Conservation (phyloP, 169 alveolate species). For the Cryptosporidium xiaoi region DNA sequence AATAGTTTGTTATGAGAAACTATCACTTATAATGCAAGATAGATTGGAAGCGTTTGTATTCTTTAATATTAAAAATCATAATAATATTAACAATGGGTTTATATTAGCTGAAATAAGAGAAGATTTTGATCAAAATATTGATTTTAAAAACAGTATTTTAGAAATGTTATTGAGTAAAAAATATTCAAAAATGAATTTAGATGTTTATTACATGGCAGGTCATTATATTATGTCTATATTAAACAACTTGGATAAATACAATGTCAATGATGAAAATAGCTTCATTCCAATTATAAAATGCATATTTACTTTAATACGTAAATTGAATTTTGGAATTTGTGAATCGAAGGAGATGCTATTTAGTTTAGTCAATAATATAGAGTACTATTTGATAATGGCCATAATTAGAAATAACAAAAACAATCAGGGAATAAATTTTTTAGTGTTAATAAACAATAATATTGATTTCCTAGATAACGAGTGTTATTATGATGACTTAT, state of each 20-base stretch:
- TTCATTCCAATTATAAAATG: not conserved
- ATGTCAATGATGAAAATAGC: not conserved
- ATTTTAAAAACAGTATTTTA: not conserved
- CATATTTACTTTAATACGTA: conserved; percentile 23
- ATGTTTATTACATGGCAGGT: conserved; percentile 13
- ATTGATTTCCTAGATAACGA: conserved; percentile 3
- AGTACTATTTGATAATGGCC: conserved; percentile 26
- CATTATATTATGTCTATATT: conserved; percentile 29
- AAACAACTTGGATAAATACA: not conserved
- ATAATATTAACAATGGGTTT: not conserved
- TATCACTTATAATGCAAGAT: conserved; percentile 25
- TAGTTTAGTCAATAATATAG: conserved; percentile 8
- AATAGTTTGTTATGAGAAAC: conserved; percentile 5
- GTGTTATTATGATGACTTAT: too few species aligned
- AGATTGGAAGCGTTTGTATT: conserved; percentile 14
- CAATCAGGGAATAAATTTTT: conserved; percentile 40
- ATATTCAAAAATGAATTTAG: too few species aligned
- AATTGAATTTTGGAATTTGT: not conserved
- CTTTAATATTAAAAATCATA: not conserved
- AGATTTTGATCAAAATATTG: not conserved
- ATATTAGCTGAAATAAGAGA: not conserved
- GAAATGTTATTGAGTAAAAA: not conserved
- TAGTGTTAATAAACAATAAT: not conserved
- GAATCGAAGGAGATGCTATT: not conserved
- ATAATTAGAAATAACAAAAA: conserved; percentile 30